A percentile compares a stretch with the other conserved stretches of the same genome.
phyloP scores from a whole-genome alignment of 2,329 filamentous ascomycete species.

The Daldinia sp. region DNA sequence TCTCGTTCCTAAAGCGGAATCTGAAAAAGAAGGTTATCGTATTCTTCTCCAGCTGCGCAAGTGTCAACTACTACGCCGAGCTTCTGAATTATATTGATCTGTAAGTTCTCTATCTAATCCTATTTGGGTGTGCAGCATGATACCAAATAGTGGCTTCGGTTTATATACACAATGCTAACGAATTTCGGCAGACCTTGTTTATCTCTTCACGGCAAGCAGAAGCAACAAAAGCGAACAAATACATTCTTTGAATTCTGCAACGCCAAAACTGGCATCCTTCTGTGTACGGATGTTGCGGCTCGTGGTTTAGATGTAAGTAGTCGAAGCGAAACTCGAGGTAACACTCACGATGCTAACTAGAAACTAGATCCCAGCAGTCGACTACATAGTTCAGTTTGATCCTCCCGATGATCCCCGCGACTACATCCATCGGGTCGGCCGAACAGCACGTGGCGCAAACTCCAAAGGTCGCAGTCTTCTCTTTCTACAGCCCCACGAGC shows the following conservation, averaged over 20 bases:
- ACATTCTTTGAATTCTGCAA: slow-evolving; percentile 98
- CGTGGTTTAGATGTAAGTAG: slow-evolving; percentile 83
- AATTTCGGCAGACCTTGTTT: slow-evolving; percentile 54
- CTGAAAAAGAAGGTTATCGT: slow-evolving; percentile 98
- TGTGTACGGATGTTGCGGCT: slow-evolving; percentile 97
- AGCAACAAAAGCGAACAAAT: slow-evolving; percentile 98
- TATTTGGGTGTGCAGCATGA: neutral
- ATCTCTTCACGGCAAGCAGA: slow-evolving; percentile 90
- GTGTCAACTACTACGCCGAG: slow-evolving; percentile 95
- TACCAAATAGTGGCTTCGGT: neutral
- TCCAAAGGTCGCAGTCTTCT: slow-evolving; percentile 89
- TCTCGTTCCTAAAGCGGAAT: slow-evolving; percentile 90
- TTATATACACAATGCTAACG: slow-evolving; percentile 18
- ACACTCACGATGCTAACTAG: slow-evolving; percentile 13
- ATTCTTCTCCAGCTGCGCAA: slow-evolving; percentile 93
- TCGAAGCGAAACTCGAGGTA: neutral
- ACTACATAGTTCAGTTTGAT: slow-evolving; percentile 97
- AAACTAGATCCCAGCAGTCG: slow-evolving; percentile 83
- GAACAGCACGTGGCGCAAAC: slow-evolving; percentile 87
- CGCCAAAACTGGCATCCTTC: slow-evolving; percentile 82
- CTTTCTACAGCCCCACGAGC: slow-evolving; percentile 92
- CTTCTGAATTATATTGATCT: slow-evolving; percentile 98
- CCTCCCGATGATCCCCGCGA: slow-evolving; percentile 90
- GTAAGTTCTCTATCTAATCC: slow-evolving; percentile 51
- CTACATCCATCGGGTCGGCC: slow-evolving; percentile 96